These are phyloP conservation scores for Daucus carota DNA, from an alignment of 129 eudicot species.

Conservation along the genomic window DNA sequence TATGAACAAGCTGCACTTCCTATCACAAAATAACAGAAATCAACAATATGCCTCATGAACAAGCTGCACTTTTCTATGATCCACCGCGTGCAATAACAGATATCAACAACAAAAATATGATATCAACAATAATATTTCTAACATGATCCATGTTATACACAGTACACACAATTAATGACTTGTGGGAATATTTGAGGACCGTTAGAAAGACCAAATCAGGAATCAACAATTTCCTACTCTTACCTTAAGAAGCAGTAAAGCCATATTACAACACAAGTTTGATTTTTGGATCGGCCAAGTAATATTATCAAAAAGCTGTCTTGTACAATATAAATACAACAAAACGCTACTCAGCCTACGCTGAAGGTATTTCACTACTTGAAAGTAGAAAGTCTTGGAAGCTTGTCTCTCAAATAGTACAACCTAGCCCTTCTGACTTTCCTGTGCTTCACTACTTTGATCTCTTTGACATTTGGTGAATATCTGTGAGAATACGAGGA, in stretches of 20 bases:
- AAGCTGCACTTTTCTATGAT: too few species aligned
- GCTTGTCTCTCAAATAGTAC: conserved; percentile 89
- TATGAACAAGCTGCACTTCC: too few species aligned
- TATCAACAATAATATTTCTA: too few species aligned
- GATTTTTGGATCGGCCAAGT: neutral
- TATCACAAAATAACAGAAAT: too few species aligned
- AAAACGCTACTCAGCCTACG: neutral
- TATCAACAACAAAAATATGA: too few species aligned
- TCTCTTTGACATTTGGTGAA: conserved; percentile 78
- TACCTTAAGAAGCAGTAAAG: neutral
- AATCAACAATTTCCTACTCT: neutral
- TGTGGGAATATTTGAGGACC: too few species aligned
- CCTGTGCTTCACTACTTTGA: conserved; percentile 69
- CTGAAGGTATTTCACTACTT: conserved; percentile 37
- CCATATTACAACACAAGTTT: conserved; percentile 4
- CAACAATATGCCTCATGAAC: too few species aligned
- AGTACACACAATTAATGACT: too few species aligned
- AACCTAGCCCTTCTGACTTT: conserved; percentile 83
- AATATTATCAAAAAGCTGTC: neutral
- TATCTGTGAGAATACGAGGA: conserved; percentile 36
- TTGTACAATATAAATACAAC: neutral
- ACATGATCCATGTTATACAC: too few species aligned
- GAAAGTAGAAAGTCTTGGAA: conserved; percentile 86
- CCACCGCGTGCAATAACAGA: too few species aligned
- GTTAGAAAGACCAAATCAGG: neutral